Conservation (phyloP, 83 land plant species). For the Thuja plicata region DNA sequence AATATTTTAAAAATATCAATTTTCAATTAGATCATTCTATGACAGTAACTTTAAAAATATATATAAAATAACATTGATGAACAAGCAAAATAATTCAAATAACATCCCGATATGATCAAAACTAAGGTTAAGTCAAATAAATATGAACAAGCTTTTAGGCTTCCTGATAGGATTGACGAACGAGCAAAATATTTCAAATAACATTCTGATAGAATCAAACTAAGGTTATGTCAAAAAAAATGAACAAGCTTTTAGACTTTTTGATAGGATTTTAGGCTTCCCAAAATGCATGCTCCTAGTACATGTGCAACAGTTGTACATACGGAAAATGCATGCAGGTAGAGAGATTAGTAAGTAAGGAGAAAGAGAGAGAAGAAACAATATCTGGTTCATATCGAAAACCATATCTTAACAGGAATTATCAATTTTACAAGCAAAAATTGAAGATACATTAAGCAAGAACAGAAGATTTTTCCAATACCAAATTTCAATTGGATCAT, state of each 20-base stretch:
- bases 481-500: neutral
- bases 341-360: too few species aligned
- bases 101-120: neutral
- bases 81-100: neutral
- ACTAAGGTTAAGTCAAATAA: neutral
- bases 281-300: neutral
- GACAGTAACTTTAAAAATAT: too few species aligned
- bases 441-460: neutral
- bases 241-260: neutral
- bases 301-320: neutral
- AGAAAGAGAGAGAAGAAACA: neutral
- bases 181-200: neutral
- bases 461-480: neutral
- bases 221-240: neutral
- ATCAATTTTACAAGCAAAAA: neutral
- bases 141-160: too few species aligned
- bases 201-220: neutral
- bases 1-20: too few species aligned
- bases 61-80: too few species aligned
- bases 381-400: neutral
- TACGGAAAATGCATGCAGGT: too few species aligned
- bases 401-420: neutral
- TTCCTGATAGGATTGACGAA: too few species aligned
- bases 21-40: neutral
- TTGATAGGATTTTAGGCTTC: too few species aligned